These are phyloP conservation scores for Phaeomoniella chlamydospora DNA, from an alignment of 2,329 filamentous ascomycete genomes.

Conservation along the genomic window DNA sequence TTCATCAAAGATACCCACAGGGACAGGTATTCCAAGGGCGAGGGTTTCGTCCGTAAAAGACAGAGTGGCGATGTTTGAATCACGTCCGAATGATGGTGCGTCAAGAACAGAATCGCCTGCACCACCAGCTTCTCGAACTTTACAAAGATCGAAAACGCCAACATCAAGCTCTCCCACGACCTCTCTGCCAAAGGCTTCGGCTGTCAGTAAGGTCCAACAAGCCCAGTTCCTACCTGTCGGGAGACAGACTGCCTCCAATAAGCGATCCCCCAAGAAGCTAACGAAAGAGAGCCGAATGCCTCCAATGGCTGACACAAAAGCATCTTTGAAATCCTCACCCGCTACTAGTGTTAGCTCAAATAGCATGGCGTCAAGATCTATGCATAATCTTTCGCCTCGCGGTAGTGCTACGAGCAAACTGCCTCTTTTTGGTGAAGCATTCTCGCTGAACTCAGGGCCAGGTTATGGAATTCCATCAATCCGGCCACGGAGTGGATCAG, in stretches of 20 bases:
- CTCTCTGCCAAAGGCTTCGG: no score
- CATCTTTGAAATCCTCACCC: not conserved
- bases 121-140: no score
- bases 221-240: not conserved
- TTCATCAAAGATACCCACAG: not conserved
- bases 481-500: conserved; percentile 50
- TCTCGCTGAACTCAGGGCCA: conserved; percentile 38
- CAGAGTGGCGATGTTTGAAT: not conserved
- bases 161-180: no score
- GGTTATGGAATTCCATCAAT: conserved; percentile 34
- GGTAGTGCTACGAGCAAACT: not conserved
- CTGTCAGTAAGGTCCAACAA: not conserved
- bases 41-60: not conserved
- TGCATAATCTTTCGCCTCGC: not conserved
- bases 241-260: not conserved
- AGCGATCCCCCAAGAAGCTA: not conserved
- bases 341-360: not conserved
- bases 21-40: not conserved
- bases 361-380: not conserved
- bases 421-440: conserved; percentile 62
- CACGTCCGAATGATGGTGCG: not conserved
- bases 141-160: no score
- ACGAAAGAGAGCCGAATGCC: not conserved
- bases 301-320: not conserved
- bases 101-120: no score